These are phyloP conservation scores for Paecilomyces sp. DNA, from an alignment of 2,329 filamentous ascomycete genomes.

Conservation along the genomic window DNA sequence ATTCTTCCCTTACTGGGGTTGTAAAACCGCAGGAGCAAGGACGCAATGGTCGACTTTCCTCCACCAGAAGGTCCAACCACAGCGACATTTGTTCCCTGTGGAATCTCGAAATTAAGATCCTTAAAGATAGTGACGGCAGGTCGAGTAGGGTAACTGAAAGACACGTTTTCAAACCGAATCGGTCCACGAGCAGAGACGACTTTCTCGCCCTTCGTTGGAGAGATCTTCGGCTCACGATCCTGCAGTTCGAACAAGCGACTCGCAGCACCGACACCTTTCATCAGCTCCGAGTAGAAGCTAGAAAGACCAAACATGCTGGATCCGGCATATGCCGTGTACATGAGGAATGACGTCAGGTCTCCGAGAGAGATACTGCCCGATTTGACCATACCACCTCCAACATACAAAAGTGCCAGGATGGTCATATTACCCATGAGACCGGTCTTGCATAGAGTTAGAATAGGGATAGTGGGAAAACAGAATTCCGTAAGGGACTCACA, in stretches of 20 bases:
- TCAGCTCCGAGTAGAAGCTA: slow-evolving; percentile 94
- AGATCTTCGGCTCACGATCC: slow-evolving; percentile 78
- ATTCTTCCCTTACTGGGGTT: slow-evolving; percentile 70
- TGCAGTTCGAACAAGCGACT: slow-evolving; percentile 93
- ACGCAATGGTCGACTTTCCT: slow-evolving; percentile 91
- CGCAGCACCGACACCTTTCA: slow-evolving; percentile 98
- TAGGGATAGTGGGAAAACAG: not conserved
- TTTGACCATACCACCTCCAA: slow-evolving; percentile 85
- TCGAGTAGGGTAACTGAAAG: slow-evolving; percentile 87
- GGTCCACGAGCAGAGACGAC: slow-evolving; percentile 79
- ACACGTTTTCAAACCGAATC: slow-evolving; percentile 80
- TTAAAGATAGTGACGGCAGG: slow-evolving; percentile 90
- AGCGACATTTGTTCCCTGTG: slow-evolving; percentile 87
- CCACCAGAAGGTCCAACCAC: slow-evolving; percentile 95
- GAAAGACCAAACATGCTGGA: slow-evolving; percentile 91
- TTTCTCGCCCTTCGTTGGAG: slow-evolving; percentile 71
- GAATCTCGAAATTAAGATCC: slow-evolving; percentile 81
- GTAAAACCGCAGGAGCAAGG: slow-evolving; percentile 88
- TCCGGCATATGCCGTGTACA: slow-evolving; percentile 86
- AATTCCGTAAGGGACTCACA: slow-evolving; percentile 22
- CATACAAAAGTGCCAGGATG: slow-evolving; percentile 80
- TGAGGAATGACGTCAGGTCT: slow-evolving; percentile 91
- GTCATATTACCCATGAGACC: slow-evolving; percentile 96
- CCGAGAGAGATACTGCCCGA: slow-evolving; percentile 80
- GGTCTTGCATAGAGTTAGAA: slow-evolving; percentile 47